A percentile compares a stretch with the other conserved stretches of the same genome.
Conservation (phyloP, 2,329 filamentous ascomycete species). For the Neopestalotiopsis clavispora region DNA sequence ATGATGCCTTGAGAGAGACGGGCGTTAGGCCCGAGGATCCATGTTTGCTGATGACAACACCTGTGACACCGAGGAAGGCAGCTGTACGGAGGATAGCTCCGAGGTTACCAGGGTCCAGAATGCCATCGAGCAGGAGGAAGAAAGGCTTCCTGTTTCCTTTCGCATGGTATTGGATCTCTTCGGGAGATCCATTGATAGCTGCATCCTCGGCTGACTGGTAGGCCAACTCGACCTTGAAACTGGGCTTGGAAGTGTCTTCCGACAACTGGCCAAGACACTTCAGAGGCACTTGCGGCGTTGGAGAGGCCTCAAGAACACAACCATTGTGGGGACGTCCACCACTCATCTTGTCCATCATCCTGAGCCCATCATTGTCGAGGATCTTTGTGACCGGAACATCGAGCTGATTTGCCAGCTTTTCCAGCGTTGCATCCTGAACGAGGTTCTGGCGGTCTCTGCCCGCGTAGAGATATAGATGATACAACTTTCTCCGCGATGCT, state of each 20-base stretch:
- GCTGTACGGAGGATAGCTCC: constrained; percentile 88
- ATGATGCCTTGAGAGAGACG: constrained; percentile 83
- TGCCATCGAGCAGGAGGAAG: constrained; percentile 74
- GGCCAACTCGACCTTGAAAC: constrained; percentile 65
- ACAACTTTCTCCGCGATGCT: constrained; percentile 70
- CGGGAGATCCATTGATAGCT: constrained; percentile 70
- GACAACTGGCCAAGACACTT: constrained; percentile 58
- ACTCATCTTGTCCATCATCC: constrained; percentile 82
- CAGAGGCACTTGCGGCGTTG: constrained; percentile 75
- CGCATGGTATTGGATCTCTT: constrained; percentile 49
- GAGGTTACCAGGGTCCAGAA: constrained; percentile 87
- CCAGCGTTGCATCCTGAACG: constrained; percentile 48
- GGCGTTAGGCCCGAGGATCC: constrained; percentile 77
- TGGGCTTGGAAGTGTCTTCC: constrained; percentile 46
- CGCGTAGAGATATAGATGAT: constrained; percentile 80
- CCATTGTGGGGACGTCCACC: constrained; percentile 87
- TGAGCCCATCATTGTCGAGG: constrained; percentile 59
- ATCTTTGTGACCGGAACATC: constrained; percentile 64
- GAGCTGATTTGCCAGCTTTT: constrained; percentile 50
- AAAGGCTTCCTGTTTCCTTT: constrained; percentile 65
- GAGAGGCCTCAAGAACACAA: constrained; percentile 84
- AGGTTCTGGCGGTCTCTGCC: constrained; percentile 58
- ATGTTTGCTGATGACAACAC: constrained; percentile 75
- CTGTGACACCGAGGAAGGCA: constrained; percentile 88
- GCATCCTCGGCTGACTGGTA: constrained; percentile 77